Evolutionary conservation across 768 basidiomycete species (phyloP), one percentile per base, ranked within the genome.

Genomic region (Leccinum subtestaceum): DNA sequence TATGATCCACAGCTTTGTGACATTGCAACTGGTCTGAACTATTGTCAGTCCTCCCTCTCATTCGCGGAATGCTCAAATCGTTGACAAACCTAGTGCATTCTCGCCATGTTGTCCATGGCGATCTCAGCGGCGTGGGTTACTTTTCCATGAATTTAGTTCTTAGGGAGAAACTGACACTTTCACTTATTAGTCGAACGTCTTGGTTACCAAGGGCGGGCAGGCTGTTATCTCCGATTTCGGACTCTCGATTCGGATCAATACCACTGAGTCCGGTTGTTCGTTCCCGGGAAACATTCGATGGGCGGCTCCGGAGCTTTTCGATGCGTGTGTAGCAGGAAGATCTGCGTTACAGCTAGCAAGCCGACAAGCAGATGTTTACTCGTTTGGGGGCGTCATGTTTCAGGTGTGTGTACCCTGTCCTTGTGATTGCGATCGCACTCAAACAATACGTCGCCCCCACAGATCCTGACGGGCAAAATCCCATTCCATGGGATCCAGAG

Each of bases 81-180:
- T 34, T 21, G 21, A 60, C 52, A 19, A 21, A 40, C 46, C 29
- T 55, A 72, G 66, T 71, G 52, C 66, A 67, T 47, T 38, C 63
- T 13, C 50, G 59, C 70, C 27, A 59, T n/a, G 15, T 68, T 23
- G 66, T 76, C 23, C 78, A 80, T 29, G 77, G 78, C 3, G 78
- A 80, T 49, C 51, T 80, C 17, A 77, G 77, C 59, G 72, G 75
- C 9, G 78, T 63, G 52, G 3, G 65, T 71, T 13, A 11, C 17
- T 32, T 29, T 4, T 27, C 0, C 21, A 23, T n/a, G 13, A 34
- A 32, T 52, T 11, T 6, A 11, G 8, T 43, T 27, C 13, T 8
- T 45, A 36, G 4, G 3, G 3, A 29, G 32, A 34, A 10, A 6
- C 49, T 68, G 13, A 66, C 55, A 13, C 0, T 1, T 47, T 32